Percentiles rank a stretch among this genome's conserved stretches.
phyloP scores from a whole-genome alignment of 129 eudicot genomes.

The Daucus carota region DH1_v3.0 NC_030381.2:34579001-34579500 shows the following conservation, averaged over 20 bases:
- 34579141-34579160: too few relatives aligned
- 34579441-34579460: slow-evolving; percentile 10
- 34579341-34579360: slow-evolving; percentile 13
- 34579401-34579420: background rate
- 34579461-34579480: slow-evolving; percentile 14
- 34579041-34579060: too few relatives aligned
- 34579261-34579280: background rate
- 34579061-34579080: too few relatives aligned
- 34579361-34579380: background rate
- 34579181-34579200: too few relatives aligned
- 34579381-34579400: background rate
- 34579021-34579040: too few relatives aligned
- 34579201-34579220: too few relatives aligned
- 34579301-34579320: slow-evolving; percentile 21
- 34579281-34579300: slow-evolving; percentile 29
- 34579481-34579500: slow-evolving; percentile 8
- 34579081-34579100: too few relatives aligned
- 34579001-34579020: too few relatives aligned
- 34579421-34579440: slow-evolving; percentile 4
- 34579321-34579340: slow-evolving; percentile 31
- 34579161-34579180: too few relatives aligned
- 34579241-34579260: background rate
- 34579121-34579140: too few relatives aligned
- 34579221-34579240: too few relatives aligned
- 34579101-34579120: too few relatives aligned